These are phyloP conservation scores for Adiantum capillusveneris DNA, from an alignment of 75 land plant species.

Conservation along the genomic window DNA sequence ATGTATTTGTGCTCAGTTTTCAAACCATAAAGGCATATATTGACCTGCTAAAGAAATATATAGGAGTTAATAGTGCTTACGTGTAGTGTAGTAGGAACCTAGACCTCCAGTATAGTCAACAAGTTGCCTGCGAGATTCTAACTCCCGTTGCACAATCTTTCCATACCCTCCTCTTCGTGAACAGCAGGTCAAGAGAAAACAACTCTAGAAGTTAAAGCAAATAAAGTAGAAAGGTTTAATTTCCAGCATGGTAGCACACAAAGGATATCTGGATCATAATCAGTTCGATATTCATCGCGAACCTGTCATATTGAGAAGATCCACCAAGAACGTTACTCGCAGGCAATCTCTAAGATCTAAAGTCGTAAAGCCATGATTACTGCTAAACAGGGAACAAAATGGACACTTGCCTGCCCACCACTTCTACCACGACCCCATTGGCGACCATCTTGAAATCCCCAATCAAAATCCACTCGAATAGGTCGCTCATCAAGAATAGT, in stretches of 20 bases:
- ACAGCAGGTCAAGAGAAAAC: slow-evolving; percentile 31
- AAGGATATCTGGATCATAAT: slow-evolving; percentile 99
- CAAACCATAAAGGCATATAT: no score
- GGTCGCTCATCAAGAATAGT: slow-evolving; percentile 96
- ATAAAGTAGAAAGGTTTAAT: neutral
- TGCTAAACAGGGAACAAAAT: no score
- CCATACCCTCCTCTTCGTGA: slow-evolving; percentile 99
- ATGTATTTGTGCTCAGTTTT: no score
- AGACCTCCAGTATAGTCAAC: slow-evolving; percentile 77
- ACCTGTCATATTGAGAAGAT: slow-evolving; percentile 77
- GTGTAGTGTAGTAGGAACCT: slow-evolving; percentile 17
- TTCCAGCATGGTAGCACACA: neutral
- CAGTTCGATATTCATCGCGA: slow-evolving; percentile 96
- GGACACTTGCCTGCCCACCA: slow-evolving; percentile 78
- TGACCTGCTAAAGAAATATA: no score
- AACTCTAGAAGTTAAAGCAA: neutral
- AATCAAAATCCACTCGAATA: slow-evolving; percentile 97
- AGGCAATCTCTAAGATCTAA: no score
- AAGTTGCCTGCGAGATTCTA: slow-evolving; percentile 77
- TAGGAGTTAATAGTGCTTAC: no score
- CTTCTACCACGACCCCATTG: slow-evolving; percentile 99
- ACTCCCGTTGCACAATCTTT: slow-evolving; percentile 81
- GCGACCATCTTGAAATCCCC: slow-evolving; percentile 97
- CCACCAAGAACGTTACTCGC: no score
- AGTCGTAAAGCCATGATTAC: no score